These are phyloP conservation scores for Neospermospora avenae DNA, from an alignment of 2,329 filamentous ascomycete genomes.

Conservation along the genomic window DNA sequence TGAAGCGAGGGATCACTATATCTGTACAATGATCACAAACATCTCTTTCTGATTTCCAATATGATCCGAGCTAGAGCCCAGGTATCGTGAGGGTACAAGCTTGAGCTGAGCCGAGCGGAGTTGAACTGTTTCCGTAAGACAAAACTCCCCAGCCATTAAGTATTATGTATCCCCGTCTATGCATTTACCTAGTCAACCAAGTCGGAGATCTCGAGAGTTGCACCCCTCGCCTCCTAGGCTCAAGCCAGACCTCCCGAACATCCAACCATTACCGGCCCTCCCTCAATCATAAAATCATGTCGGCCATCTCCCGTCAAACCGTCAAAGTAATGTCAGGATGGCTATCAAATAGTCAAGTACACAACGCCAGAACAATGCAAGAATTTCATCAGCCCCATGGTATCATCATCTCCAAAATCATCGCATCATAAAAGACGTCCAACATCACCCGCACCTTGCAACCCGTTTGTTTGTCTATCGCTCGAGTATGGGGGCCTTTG, in stretches of 20 bases:
- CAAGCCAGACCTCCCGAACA: not conserved
- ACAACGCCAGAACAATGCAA: conserved; percentile 33
- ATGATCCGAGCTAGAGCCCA: not conserved
- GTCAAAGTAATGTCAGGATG: conserved; percentile 11
- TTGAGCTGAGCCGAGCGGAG: no score
- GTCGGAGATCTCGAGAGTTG: not conserved
- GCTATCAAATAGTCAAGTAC: conserved; percentile 19
- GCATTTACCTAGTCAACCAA: conserved; percentile 16
- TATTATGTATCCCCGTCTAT: conserved; percentile 13
- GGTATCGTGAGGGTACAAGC: no score
- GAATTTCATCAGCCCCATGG: conserved; percentile 26
- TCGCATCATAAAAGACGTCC: conserved; percentile 27
- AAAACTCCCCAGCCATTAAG: conserved; percentile 13
- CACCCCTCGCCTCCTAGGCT: no score
- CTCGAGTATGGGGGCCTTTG: conserved; percentile 38
- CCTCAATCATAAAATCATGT: conserved; percentile 1
- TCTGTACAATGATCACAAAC: not conserved
- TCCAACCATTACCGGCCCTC: not conserved
- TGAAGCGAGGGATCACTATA: not conserved
- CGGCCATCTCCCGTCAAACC: conserved; percentile 1
- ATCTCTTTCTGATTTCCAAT: not conserved
- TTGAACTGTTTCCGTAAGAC: not conserved
- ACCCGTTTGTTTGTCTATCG: conserved; percentile 17
- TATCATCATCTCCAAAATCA: conserved; percentile 28
- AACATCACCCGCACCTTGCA: no score